Percentiles rank a stretch among this genome's conserved stretches.
Conservation (phyloP, 306 rosid species). For the Fragaria nilgerrensis region DNA sequence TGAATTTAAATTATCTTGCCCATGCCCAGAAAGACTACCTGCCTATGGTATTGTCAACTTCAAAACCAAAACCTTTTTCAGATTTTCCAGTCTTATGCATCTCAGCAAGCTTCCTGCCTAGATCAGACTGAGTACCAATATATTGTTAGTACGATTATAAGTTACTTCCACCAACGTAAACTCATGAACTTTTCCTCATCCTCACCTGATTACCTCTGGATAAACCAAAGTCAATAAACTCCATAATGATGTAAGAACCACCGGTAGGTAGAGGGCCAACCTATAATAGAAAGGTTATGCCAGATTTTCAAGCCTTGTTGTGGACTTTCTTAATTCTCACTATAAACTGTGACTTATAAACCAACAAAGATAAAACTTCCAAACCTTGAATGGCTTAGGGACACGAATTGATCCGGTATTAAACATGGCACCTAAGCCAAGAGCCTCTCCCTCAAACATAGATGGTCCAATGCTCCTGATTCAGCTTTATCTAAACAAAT, state of each 20-base stretch:
- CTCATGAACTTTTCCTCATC: slow-evolving; percentile 12
- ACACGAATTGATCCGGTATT: slow-evolving; percentile 70
- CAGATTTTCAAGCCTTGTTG: slow-evolving; percentile 12
- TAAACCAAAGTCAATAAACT: slow-evolving; percentile 74
- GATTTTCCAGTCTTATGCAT: slow-evolving; percentile 93
- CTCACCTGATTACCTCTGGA: slow-evolving; percentile 81
- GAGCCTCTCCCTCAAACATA: slow-evolving; percentile 97
- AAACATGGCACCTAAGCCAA: slow-evolving; percentile 87
- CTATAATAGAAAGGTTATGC: slow-evolving; percentile 48
- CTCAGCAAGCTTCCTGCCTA: slow-evolving; percentile 89
- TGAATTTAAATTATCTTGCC: not conserved
- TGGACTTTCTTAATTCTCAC: slow-evolving; percentile 1
- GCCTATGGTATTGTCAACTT: slow-evolving; percentile 86
- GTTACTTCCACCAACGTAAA: slow-evolving; percentile 12
- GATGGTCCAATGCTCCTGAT: slow-evolving; percentile 88
- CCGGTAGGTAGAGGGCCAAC: slow-evolving; percentile 80
- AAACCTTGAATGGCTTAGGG: slow-evolving; percentile 88
- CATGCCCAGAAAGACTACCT: slow-evolving; percentile 43
- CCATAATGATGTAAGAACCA: slow-evolving; percentile 95
- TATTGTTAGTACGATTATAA: slow-evolving; percentile 18
- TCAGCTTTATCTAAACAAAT: slow-evolving; percentile 31
- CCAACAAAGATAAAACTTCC: slow-evolving; percentile 11
- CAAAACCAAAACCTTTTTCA: slow-evolving; percentile 78
- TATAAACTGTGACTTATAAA: slow-evolving; percentile 6
- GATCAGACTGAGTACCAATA: slow-evolving; percentile 54